Evolutionary conservation across 192 early-diverging fungal species (phyloP).

Genomic region (Backusella morwellensis): DNA sequence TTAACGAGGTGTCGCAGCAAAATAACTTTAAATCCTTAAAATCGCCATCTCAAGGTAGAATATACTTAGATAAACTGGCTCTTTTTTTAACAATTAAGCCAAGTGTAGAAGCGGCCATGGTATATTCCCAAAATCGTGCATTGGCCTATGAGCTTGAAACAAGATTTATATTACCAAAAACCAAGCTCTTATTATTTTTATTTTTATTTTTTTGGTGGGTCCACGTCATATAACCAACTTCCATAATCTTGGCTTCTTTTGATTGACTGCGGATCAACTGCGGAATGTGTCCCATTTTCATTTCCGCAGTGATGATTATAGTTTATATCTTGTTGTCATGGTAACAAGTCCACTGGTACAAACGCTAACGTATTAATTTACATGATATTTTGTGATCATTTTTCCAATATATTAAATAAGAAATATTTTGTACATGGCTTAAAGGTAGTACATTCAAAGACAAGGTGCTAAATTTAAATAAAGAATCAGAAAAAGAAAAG

Average conservation of each 20-base stretch:
- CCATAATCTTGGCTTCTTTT: background rate
- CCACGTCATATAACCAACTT: background rate
- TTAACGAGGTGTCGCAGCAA: background rate
- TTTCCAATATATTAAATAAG: background rate
- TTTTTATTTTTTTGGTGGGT: background rate
- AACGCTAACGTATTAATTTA: background rate
- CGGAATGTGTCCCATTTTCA: background rate
- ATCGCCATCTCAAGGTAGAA: background rate
- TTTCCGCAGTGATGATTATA: background rate
- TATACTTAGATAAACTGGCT: background rate
- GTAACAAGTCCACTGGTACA: background rate
- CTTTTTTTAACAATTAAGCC: background rate
- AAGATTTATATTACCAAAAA: background rate
- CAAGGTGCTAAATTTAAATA: background rate
- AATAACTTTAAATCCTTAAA: background rate
- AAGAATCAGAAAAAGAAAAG: background rate
- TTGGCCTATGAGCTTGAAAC: background rate
- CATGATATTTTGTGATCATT: background rate
- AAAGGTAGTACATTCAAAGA: background rate
- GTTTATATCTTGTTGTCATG: background rate
- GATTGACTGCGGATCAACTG: slow-evolving; percentile 3
- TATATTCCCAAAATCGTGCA: background rate
- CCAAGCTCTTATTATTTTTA: background rate
- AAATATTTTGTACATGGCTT: background rate
- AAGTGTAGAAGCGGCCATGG: background rate